phyloP scores from a whole-genome alignment of 129 eudicot species.

The Pulicaria dysenterica region DNA sequence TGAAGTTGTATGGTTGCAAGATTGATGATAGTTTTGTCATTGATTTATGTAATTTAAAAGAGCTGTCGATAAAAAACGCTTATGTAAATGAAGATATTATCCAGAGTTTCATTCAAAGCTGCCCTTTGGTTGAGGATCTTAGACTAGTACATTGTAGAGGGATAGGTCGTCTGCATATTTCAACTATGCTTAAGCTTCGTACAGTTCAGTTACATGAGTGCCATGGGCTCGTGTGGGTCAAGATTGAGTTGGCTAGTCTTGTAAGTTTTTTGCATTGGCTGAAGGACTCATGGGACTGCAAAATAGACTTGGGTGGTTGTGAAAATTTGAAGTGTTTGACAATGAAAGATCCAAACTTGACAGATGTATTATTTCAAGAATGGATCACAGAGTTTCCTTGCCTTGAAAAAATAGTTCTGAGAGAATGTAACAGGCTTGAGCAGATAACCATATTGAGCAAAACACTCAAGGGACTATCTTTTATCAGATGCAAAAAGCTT shows the following conservation, averaged over 20 bases:
- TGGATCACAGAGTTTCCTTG: constrained; percentile 28
- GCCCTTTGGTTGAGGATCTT: constrained; percentile 63
- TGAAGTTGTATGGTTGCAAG: constrained; percentile 47
- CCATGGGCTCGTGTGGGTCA: constrained; percentile 32
- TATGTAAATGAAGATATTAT: constrained; percentile 32
- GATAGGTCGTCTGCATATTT: constrained; percentile 34
- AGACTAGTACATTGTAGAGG: constrained; percentile 46
- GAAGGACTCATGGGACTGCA: constrained; percentile 23
- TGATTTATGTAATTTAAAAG: constrained; percentile 40
- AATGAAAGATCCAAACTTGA: constrained; percentile 41
- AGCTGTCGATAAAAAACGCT: constrained; percentile 46
- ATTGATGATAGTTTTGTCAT: constrained; percentile 11
- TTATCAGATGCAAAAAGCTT: constrained; percentile 41
- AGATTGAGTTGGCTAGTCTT: constrained; percentile 43
- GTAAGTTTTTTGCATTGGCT: constrained; percentile 47
- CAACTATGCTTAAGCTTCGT: constrained; percentile 37
- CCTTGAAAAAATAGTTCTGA: constrained; percentile 55
- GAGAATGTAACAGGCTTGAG: constrained; percentile 39
- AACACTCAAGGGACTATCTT: constrained; percentile 44
- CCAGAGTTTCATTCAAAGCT: constrained; percentile 35
- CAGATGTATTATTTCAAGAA: constrained; percentile 41
- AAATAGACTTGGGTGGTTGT: constrained; percentile 39
- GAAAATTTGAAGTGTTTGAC: constrained; percentile 47
- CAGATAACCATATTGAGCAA: constrained; percentile 42
- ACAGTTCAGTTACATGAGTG: constrained; percentile 59